Conservation (phyloP, 352 stramenopile species). For the Pythium brassicae region DNA sequence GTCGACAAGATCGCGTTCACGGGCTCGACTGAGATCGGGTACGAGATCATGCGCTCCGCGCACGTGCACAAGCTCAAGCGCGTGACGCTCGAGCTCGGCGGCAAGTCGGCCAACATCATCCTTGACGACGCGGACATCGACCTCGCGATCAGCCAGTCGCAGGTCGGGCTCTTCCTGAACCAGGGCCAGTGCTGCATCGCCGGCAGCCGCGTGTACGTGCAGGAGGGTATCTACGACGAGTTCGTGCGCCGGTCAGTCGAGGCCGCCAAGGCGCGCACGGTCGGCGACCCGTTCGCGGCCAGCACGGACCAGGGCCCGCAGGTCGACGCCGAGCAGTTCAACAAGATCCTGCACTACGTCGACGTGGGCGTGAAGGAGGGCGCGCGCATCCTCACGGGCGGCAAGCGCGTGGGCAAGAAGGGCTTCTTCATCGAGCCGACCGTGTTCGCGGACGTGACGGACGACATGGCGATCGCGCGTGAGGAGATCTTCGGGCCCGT, state of each 20-base stretch:
- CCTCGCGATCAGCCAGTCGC: slow-evolving; percentile 37
- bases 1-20: slow-evolving; percentile 87
- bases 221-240: slow-evolving; percentile 85
- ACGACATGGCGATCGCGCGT: slow-evolving; percentile 86
- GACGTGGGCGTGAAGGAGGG: slow-evolving; percentile 79
- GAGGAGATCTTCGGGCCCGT: slow-evolving; percentile 94
- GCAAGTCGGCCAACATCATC: slow-evolving; percentile 79
- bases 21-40: slow-evolving; percentile 58
- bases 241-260: slow-evolving; percentile 69
- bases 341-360: slow-evolving; percentile 85
- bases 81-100: slow-evolving; percentile 69
- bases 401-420: slow-evolving; percentile 58
- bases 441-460: slow-evolving; percentile 79
- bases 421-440: slow-evolving; percentile 92
- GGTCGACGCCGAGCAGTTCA: slow-evolving; percentile 66
- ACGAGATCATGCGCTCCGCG: slow-evolving; percentile 50
- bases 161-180: slow-evolving; percentile 80
- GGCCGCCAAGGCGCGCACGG: slow-evolving; percentile 37
- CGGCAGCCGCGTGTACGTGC: slow-evolving; percentile 83
- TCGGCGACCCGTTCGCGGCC: slow-evolving; percentile 48
- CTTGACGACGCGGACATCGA: slow-evolving; percentile 69
- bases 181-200: slow-evolving; percentile 87
- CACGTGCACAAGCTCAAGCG: slow-evolving; percentile 68
- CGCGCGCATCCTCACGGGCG: slow-evolving; percentile 75
- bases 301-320: slow-evolving; percentile 49